phyloP scores from a whole-genome alignment of 2,329 filamentous ascomycete species.

The Colletotrichum orbiculare region DNA sequence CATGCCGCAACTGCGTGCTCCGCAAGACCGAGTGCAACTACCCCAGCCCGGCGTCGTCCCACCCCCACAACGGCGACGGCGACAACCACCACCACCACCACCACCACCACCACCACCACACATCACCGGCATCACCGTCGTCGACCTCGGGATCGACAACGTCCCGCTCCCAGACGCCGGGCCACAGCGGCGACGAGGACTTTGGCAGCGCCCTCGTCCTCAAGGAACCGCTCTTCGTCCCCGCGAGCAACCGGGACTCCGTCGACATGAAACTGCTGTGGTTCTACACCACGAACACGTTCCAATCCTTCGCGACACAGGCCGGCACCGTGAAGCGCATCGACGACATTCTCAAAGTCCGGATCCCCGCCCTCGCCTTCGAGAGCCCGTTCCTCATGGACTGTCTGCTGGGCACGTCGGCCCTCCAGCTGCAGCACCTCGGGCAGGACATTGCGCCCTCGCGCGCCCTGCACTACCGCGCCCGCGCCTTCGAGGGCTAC shows the following conservation, averaged over 20 bases:
- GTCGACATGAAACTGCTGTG: slow-evolving; percentile 66
- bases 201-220: slow-evolving; percentile 33
- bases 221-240: slow-evolving; percentile 42
- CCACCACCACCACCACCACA: too few relatives aligned
- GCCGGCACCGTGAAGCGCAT: slow-evolving; percentile 47
- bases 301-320: slow-evolving; percentile 57
- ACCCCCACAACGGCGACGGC: slow-evolving; percentile 17
- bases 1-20: slow-evolving; percentile 60
- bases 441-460: slow-evolving; percentile 51
- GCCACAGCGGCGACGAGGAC: slow-evolving; percentile 28
- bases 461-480: slow-evolving; percentile 57
- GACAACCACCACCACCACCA: too few relatives aligned
- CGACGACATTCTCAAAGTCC: slow-evolving; percentile 57
- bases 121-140: slow-evolving; percentile 21
- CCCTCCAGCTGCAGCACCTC: slow-evolving; percentile 59
- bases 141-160: slow-evolving; percentile 19
- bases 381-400: slow-evolving; percentile 66
- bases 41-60: slow-evolving; percentile 39
- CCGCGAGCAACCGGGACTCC: slow-evolving; percentile 45
- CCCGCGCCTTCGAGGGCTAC: slow-evolving; percentile 62
- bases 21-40: slow-evolving; percentile 62
- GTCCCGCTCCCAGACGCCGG: slow-evolving; percentile 19
- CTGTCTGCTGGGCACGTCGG: slow-evolving; percentile 62
- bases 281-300: slow-evolving; percentile 63
- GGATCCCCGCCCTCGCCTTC: slow-evolving; percentile 62